Percentiles rank a stretch among this genome's conserved stretches.
These are phyloP conservation scores for Ceratobasidium sp. DNA, from an alignment of 1,284 basidiomycete genomes.

Conservation along the genomic window DNA sequence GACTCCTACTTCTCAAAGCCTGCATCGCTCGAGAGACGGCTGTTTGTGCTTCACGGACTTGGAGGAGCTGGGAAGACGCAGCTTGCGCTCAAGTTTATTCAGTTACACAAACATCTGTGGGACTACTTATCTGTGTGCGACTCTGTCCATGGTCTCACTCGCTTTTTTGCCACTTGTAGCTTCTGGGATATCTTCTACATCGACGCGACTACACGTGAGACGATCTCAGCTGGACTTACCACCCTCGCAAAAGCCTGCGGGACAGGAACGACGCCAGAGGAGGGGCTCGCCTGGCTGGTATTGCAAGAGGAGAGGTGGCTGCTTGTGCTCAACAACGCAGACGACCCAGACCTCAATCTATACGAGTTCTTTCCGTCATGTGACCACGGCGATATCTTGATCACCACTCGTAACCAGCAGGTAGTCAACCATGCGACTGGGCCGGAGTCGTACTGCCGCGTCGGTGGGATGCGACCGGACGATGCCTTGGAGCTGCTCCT, in stretches of 20 bases:
- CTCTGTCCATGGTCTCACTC: not conserved
- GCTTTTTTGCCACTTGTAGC: not conserved
- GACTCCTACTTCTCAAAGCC: not conserved
- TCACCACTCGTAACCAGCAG: constrained; percentile 32
- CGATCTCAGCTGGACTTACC: not conserved
- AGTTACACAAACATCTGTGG: not conserved
- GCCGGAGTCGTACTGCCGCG: not conserved
- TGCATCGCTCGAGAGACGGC: not conserved
- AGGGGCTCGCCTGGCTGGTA: constrained; percentile 25
- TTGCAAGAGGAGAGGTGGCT: constrained; percentile 7
- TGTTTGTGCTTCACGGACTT: constrained; percentile 26
- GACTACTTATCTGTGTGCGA: not conserved
- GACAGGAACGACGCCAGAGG: not conserved
- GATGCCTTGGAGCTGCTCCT: not conserved
- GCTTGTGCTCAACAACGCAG: constrained; percentile 12
- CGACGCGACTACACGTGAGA: constrained; percentile 6
- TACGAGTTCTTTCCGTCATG: not conserved
- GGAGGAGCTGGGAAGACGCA: constrained; percentile 16
- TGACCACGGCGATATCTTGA: constrained; percentile 13
- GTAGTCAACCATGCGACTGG: not conserved
- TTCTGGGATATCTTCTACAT: constrained; percentile 16
- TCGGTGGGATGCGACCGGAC: not conserved
- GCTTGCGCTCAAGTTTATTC: constrained; percentile 4
- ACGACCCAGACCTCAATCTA: not conserved
- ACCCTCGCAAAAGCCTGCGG: not conserved